Conservation (phyloP, 768 basidiomycete genomes). For the Leccinum variicolor region DNA sequence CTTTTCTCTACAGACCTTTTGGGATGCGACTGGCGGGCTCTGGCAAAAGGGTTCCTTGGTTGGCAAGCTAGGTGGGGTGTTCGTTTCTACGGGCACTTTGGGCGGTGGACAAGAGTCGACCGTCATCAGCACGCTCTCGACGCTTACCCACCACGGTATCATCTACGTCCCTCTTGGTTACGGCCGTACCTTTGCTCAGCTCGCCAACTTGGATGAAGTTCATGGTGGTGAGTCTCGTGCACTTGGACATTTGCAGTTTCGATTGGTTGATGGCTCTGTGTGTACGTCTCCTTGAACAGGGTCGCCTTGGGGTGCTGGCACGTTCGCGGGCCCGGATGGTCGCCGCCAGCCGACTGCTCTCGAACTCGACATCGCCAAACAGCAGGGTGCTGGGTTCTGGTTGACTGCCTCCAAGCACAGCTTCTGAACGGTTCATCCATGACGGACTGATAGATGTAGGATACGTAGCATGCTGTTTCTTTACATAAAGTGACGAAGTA, state of each 20-base stretch:
- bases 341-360: slow-evolving; percentile 45
- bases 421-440: slow-evolving; percentile 9
- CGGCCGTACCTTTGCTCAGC: slow-evolving; percentile 39
- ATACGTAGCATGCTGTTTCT: not conserved
- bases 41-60: slow-evolving; percentile 58
- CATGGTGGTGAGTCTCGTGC: slow-evolving; percentile 50
- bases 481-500: not conserved
- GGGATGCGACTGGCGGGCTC: slow-evolving; percentile 68
- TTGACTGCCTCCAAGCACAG: slow-evolving; percentile 41
- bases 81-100: slow-evolving; percentile 64
- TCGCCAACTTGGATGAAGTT: slow-evolving; percentile 45
- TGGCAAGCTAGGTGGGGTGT: slow-evolving; percentile 76
- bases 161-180: slow-evolving; percentile 73
- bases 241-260: too few species aligned
- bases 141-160: slow-evolving; percentile 71
- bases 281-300: slow-evolving; percentile 35
- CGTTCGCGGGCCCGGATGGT: slow-evolving; percentile 47
- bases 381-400: slow-evolving; percentile 55
- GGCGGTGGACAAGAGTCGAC: slow-evolving; percentile 80
- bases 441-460: not conserved
- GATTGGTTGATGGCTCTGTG: not conserved
- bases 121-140: slow-evolving; percentile 46
- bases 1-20: slow-evolving; percentile 50
- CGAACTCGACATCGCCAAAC: slow-evolving; percentile 49
- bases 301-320: slow-evolving; percentile 78